phyloP scores from a whole-genome alignment of 768 basidiomycete species.

The Suillus placidus region DNA sequence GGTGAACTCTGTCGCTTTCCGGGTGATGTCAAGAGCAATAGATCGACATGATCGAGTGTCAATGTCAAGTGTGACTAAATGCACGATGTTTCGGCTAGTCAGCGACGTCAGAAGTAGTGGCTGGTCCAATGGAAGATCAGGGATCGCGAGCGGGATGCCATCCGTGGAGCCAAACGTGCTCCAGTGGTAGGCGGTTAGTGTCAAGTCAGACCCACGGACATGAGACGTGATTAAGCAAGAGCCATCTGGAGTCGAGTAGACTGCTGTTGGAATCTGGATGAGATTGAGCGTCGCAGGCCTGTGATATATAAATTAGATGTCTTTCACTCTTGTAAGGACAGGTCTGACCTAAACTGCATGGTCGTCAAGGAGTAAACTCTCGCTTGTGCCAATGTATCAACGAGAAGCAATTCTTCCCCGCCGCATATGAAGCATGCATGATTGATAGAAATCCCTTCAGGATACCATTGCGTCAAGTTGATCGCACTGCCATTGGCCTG shows the following conservation, averaged over 20 bases:
- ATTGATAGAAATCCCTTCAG: conserved; percentile 26
- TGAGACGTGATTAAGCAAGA: conserved; percentile 49
- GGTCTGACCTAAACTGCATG: conserved; percentile 53
- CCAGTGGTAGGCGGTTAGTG: conserved; percentile 54
- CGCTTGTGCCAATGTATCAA: conserved; percentile 46
- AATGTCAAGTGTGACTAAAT: conserved; percentile 46
- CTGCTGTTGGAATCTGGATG: conserved; percentile 32
- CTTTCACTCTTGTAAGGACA: not conserved
- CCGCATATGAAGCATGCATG: conserved; percentile 50
- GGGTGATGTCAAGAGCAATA: conserved; percentile 52
- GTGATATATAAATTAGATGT: not conserved
- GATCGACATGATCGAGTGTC: conserved; percentile 40
- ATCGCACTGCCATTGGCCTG: conserved; percentile 44
- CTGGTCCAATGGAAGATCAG: conserved; percentile 23
- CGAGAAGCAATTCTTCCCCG: conserved; percentile 53
- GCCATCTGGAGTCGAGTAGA: conserved; percentile 55
- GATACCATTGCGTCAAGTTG: conserved; percentile 49
- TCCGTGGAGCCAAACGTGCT: conserved; percentile 53
- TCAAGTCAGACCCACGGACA: conserved; percentile 16
- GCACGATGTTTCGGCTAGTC: conserved; percentile 41
- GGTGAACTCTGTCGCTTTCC: conserved; percentile 56
- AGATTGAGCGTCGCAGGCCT: conserved; percentile 52
- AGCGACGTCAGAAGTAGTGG: conserved; percentile 47
- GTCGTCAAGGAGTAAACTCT: conserved; percentile 57
- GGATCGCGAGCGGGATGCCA: conserved; percentile 45